Evolutionary conservation across 2,329 filamentous ascomycete species (phyloP), one percentile per base, ranked within the genome.

Genomic region (Scedosporium boydii): DNA sequence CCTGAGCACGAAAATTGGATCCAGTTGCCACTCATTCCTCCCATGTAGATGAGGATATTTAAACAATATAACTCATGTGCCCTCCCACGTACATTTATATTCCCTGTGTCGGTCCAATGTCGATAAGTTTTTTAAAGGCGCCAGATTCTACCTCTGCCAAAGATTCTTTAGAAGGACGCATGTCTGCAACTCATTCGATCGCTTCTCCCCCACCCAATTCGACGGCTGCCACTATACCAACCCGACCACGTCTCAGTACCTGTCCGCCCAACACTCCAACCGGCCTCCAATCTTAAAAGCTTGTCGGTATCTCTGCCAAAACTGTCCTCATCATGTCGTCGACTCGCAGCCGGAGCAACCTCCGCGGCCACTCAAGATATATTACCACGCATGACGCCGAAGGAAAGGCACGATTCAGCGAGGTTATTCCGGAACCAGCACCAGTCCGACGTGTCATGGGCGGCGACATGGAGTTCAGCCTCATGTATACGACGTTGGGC

Each of bases 401-500:
- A 55, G 51, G 51, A 26, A 55, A 55, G 21, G 51, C 51, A n/a
- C 51, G 51, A 55, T 55, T 55, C 18, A 55, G 51, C 9, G 21
- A 55, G 12, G 51, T 1, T 14, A 3, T 55, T 55, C 51, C 66
- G 4, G 65, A 67, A 0, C 66, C 51, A 14, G 51, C 51, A 16
- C 51, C 51, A 21, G 51, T 55, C 51, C 51, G 51, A n/a, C 16
- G 21, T 9, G 51, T 55, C 16, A 27, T 70, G 1, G 61, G 66
- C 7, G 57, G 58, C 6, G 60, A 66, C 4, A 70, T 65, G 4
- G 61, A 65, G 2, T 71, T 72, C 44, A 65, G 68, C 3, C 62
- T 68, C 4, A 66, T 65, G 29, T 72, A 72, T 27, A 69, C 67
- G 18, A 72, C 70, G 2, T 62, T 64, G 1, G 63, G 65, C 16